Base-by-base conservation (phyloP, 345 rosid species). In the Rubroshorea leprosula region DNA sequence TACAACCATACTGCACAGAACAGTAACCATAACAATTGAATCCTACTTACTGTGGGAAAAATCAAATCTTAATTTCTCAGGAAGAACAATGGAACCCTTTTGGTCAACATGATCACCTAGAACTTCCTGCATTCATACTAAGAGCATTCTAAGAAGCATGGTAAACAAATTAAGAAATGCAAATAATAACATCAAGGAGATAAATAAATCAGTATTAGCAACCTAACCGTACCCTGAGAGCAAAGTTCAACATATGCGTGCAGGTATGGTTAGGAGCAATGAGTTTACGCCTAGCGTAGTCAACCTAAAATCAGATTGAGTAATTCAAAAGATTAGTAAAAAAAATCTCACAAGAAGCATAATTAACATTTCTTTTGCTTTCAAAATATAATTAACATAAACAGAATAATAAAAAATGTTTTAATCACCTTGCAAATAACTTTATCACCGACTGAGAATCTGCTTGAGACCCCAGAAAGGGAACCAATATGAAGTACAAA, bases 181-280 rank as follows among this genome's bases (percentile, higher is more conserved):
- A 17, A 49, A 27, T 41, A 22, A 62, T 39, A 21, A 61, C 41
- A 58, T 15, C 46, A 49, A 7, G 31, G 22, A 45, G 18, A 49
- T 49, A 49, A 44, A 11, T 44, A 44, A 44, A 49, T 17, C 4
- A 49, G 5, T 14, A 49, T 47, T 25, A 5, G 46, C 6, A 60
- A 23, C 9, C 23, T 29, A 35, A 35, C 8, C 12, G 54, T 81
- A 87, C 97, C 90, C 85, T 79, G 23, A 93, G 87, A 69, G 99
- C 97, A 60, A 79, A 93, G 73, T 93, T 93, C 81, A 93, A 64
- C 99, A 90, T 93, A 66, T 93, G 97, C 0, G 97, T 90, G 62
- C 96, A 93, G 31, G 97, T 93, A 72, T 93, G 99, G 65, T 90
- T 90, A 15, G 99, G 97, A 44, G 99, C 97, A 29, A 93, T 83